A percentile compares a stretch with the other conserved stretches of the same genome.
phyloP scores from a whole-genome alignment of 1,284 basidiomycete genomes.

The Melampsora americana region DNA sequence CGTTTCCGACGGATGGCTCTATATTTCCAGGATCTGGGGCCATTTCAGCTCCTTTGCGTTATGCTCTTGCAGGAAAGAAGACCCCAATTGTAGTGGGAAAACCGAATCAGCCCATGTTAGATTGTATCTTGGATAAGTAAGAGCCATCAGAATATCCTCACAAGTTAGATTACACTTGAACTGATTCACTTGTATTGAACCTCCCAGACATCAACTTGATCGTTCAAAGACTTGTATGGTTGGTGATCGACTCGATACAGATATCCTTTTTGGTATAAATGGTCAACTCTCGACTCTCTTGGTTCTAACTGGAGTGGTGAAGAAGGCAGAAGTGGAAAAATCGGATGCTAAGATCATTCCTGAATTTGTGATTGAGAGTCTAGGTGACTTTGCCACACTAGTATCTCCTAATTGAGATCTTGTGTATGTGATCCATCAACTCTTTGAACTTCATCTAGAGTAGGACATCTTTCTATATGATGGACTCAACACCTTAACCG shows the following conservation, averaged over 20 bases:
- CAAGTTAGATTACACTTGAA: too few relatives aligned
- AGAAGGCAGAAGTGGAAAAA: constrained; percentile 68
- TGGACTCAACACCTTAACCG: too few relatives aligned
- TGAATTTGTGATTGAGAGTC: constrained; percentile 72
- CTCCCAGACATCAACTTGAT: constrained; percentile 73
- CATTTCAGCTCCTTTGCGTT: constrained; percentile 75
- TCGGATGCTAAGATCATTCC: constrained; percentile 70
- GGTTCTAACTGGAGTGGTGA: constrained; percentile 91
- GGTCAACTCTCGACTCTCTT: constrained; percentile 82
- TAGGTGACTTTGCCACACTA: constrained; percentile 66
- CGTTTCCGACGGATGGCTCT: constrained; percentile 36
- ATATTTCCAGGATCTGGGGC: constrained; percentile 63
- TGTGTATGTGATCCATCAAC: neutral
- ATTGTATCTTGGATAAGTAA: constrained; percentile 91
- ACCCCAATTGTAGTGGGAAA: constrained; percentile 80
- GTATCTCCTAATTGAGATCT: neutral
- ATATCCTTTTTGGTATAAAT: constrained; percentile 83
- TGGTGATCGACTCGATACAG: constrained; percentile 90
- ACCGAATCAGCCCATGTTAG: constrained; percentile 85
- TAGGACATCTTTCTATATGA: too few relatives aligned
- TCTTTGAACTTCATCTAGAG: too few relatives aligned
- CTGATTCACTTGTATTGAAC: neutral
- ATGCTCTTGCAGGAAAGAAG: constrained; percentile 64
- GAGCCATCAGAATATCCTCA: constrained; percentile 50
- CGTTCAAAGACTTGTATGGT: constrained; percentile 84